phyloP scores from a whole-genome alignment of 495 filamentous ascomycete species.

The Aspergillus bertholletiae region DNA sequence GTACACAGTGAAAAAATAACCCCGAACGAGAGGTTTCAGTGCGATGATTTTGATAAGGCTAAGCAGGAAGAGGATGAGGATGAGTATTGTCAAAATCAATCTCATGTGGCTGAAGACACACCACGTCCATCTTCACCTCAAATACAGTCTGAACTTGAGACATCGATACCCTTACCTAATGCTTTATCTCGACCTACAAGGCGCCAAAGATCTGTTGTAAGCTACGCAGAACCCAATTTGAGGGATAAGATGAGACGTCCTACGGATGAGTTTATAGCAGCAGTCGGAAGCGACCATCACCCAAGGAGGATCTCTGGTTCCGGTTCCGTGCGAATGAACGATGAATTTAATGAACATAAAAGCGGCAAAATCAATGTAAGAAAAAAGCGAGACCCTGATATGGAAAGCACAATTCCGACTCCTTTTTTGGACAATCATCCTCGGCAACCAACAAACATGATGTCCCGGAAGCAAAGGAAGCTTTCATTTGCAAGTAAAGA shows the following conservation, averaged over 20 bases:
- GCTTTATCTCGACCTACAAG: conserved; percentile 57
- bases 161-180: conserved; percentile 20
- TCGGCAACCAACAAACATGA: conserved; percentile 14
- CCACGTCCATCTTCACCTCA: background rate
- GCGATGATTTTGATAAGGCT: background rate
- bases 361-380: background rate
- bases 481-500: conserved; percentile 21
- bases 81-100: background rate
- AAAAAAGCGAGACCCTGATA: conserved; percentile 9
- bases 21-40: background rate
- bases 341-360: conserved; percentile 10
- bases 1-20: background rate
- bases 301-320: conserved; percentile 32
- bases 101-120: background rate
- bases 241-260: conserved; percentile 85
- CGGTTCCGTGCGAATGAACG: conserved; percentile 13
- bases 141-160: background rate
- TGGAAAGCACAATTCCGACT: background rate
- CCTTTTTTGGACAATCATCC: conserved; percentile 1
- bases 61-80: background rate
- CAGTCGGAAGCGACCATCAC: conserved; percentile 56
- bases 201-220: conserved; percentile 63
- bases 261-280: conserved; percentile 69
- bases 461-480: conserved; percentile 31
- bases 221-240: conserved; percentile 83